These are phyloP conservation scores for Clonostachys rhizophaga DNA, from an alignment of 2,329 filamentous ascomycete species.

Conservation along the genomic window DNA sequence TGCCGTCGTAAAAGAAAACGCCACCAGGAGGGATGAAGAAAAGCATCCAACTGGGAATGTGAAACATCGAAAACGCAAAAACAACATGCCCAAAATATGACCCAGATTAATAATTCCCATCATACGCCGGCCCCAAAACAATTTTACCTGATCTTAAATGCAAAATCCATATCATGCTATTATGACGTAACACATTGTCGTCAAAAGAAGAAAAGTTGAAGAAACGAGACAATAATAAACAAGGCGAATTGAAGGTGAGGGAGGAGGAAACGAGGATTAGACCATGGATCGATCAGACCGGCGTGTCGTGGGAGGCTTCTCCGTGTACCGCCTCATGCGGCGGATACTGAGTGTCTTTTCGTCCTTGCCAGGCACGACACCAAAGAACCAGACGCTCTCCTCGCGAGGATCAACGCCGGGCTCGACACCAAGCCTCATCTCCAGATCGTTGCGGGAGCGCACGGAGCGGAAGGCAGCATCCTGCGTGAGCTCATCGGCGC, in stretches of 20 bases:
- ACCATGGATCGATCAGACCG: conserved; percentile 15
- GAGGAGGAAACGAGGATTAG: conserved; percentile 1
- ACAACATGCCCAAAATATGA: too few relatives aligned
- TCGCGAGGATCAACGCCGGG: conserved; percentile 28
- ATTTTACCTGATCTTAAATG: too few relatives aligned
- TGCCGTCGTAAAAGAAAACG: too few relatives aligned
- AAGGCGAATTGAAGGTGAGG: too few relatives aligned
- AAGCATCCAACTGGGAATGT: too few relatives aligned
- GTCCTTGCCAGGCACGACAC: conserved; percentile 29
- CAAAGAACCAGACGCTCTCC: conserved; percentile 49
- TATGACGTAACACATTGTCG: background rate
- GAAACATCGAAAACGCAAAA: too few relatives aligned
- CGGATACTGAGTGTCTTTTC: conserved; percentile 38
- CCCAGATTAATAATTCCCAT: too few relatives aligned
- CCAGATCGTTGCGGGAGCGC: conserved; percentile 62
- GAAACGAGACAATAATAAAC: background rate
- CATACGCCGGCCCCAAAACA: too few relatives aligned
- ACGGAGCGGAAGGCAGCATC: conserved; percentile 72
- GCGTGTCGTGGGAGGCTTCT: conserved; percentile 19
- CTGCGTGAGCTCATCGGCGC: conserved; percentile 64
- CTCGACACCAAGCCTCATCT: conserved; percentile 59
- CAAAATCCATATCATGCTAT: too few relatives aligned
- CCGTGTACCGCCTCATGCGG: conserved; percentile 38
- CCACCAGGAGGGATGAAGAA: too few relatives aligned
- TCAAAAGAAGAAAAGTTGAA: background rate